Percentiles rank a stretch among this genome's conserved stretches.
Evolutionary conservation across 2,329 filamentous ascomycete species (phyloP).

Genomic region (Sclerotiophoma versabilis): DNA sequence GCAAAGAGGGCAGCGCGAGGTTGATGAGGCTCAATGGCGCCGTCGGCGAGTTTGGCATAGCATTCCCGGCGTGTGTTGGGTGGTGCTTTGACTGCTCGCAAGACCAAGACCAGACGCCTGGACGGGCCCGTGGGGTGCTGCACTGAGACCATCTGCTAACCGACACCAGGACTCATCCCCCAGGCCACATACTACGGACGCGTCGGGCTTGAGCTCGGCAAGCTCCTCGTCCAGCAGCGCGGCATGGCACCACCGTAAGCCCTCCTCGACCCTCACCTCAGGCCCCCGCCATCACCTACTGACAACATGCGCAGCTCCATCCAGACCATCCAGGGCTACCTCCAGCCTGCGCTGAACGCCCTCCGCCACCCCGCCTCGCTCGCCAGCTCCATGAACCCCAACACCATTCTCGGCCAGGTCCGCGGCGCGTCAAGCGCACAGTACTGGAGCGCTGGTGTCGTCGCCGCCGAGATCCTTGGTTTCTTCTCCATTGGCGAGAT

Average conservation of each 20-base stretch:
- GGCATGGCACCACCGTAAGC: conserved; percentile 96
- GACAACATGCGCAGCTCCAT: conserved; percentile 65
- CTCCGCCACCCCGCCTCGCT: conserved; percentile 72
- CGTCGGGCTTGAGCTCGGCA: conserved; percentile 85
- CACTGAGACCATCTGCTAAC: conserved; percentile 23
- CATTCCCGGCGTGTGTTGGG: conserved; percentile 12
- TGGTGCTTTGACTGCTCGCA: neutral
- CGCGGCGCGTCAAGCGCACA: conserved; percentile 76
- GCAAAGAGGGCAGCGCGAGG: neutral
- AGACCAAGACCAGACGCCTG: too few species aligned
- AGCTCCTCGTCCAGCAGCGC: conserved; percentile 85
- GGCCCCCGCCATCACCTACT: conserved; percentile 12
- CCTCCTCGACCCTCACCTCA: neutral
- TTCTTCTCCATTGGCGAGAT: conserved; percentile 99
- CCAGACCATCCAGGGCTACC: conserved; percentile 85
- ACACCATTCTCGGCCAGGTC: conserved; percentile 62
- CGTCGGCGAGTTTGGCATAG: conserved; percentile 16
- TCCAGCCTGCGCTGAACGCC: conserved; percentile 75
- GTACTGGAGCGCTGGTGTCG: conserved; percentile 75
- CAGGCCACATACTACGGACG: conserved; percentile 89
- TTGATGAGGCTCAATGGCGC: conserved; percentile 26
- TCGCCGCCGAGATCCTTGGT: conserved; percentile 85
- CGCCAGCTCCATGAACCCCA: conserved; percentile 61
- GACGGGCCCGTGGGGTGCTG: too few species aligned
- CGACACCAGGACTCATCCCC: conserved; percentile 76